Evolutionary conservation across 805 yeast species (phyloP).

Genomic region (Crinitomyces ghanaensis): DNA sequence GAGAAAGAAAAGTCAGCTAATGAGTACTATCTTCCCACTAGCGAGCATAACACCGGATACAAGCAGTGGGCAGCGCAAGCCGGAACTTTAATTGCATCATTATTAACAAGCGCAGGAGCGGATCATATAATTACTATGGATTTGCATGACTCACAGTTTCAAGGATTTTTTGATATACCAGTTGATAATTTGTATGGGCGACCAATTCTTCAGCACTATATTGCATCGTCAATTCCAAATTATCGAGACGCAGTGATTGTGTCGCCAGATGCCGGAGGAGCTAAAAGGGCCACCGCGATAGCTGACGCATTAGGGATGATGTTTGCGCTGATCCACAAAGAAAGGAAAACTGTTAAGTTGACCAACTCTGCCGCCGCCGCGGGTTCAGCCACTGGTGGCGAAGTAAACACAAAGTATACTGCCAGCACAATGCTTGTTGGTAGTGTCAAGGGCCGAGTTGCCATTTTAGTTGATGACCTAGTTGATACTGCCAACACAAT

Average conservation of each 20-base stretch:
- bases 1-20: conserved; percentile 1
- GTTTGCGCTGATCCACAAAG: conserved; percentile 93
- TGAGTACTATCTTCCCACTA: no score
- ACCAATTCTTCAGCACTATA: conserved; percentile 79
- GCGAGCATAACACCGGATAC: conserved; percentile 48
- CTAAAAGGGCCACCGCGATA: conserved; percentile 87
- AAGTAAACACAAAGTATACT: conserved; percentile 11
- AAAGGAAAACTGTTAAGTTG: conserved; percentile 40
- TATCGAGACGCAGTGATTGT: conserved; percentile 80
- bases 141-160: conserved; percentile 94
- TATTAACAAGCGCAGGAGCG: conserved; percentile 87
- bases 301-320: conserved; percentile 84
- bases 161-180: conserved; percentile 93
- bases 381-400: no score
- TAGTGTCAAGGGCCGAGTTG: conserved; percentile 74
- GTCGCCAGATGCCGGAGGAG: conserved; percentile 99
- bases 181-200: conserved; percentile 88
- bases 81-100: conserved; percentile 82
- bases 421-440: conserved; percentile 80
- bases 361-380: neutral
- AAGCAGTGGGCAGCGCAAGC: conserved; percentile 94
- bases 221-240: conserved; percentile 63
- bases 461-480: conserved; percentile 87
- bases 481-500: conserved; percentile 91
- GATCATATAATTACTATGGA: conserved; percentile 97